Conservation (phyloP, 352 stramenopile genomes). For the Aphanomyces stellatus region DNA sequence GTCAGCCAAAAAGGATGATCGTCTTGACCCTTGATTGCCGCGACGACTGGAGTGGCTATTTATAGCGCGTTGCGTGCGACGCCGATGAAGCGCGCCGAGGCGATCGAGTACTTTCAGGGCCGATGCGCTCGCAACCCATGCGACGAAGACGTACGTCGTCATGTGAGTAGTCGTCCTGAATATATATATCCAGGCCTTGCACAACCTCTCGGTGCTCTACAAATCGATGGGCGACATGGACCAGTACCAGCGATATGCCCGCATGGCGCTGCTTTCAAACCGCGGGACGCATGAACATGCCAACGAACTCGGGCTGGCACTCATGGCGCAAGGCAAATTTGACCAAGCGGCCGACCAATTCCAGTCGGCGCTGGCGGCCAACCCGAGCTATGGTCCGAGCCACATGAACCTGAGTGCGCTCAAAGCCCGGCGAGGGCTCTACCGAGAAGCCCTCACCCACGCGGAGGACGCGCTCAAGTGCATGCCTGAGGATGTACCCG, state of each 20-base stretch:
- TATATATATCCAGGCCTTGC: constrained; percentile 28
- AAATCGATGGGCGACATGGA: constrained; percentile 35
- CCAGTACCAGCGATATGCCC: constrained; percentile 34
- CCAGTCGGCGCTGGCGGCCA: constrained; percentile 31
- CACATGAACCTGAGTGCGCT: constrained; percentile 53
- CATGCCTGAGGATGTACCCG: constrained; percentile 33
- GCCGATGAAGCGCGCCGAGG: too few relatives aligned
- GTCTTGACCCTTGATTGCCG: too few relatives aligned
- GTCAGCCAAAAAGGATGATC: too few relatives aligned
- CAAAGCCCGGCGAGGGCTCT: constrained; percentile 32
- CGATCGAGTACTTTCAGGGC: constrained; percentile 51
- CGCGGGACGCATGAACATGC: constrained; percentile 41
- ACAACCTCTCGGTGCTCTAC: constrained; percentile 49
- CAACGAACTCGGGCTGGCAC: constrained; percentile 51
- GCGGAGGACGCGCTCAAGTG: constrained; percentile 32
- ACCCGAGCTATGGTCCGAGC: constrained; percentile 39
- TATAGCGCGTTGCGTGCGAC: too few relatives aligned
- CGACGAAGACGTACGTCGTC: constrained; percentile 27
- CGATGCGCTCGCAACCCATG: constrained; percentile 49
- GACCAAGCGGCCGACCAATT: constrained; percentile 38
- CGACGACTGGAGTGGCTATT: too few relatives aligned
- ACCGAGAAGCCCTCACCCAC: constrained; percentile 36
- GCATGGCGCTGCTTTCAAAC: constrained; percentile 54
- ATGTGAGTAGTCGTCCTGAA: not conserved
- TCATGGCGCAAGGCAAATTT: constrained; percentile 33